Evolutionary conservation across 345 rosid species (phyloP).

Genomic region (Passiflora organensis): DNA sequence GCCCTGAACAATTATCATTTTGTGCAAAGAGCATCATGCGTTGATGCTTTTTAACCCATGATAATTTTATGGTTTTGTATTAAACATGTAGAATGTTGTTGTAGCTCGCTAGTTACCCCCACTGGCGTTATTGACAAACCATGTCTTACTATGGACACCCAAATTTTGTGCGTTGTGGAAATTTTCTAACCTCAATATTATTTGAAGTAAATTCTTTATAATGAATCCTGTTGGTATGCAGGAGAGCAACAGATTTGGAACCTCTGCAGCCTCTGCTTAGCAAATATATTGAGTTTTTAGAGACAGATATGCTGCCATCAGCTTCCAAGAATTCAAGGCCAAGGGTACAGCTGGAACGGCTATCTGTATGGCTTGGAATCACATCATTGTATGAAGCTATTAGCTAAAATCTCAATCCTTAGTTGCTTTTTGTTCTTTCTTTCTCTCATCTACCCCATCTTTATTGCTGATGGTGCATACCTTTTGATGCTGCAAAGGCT

Average conservation of each 20-base stretch:
- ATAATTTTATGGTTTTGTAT: no score
- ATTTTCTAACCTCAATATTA: not conserved
- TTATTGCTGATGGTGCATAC: constrained; percentile 7
- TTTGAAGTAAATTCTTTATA: not conserved
- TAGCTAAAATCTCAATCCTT: constrained; percentile 21
- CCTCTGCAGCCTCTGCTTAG: constrained; percentile 87
- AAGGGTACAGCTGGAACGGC: constrained; percentile 58
- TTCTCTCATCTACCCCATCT: not conserved
- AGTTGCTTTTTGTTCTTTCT: constrained; percentile 4
- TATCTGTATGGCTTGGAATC: constrained; percentile 86
- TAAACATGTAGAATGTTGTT: no score
- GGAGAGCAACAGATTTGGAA: constrained; percentile 84
- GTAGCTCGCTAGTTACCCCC: no score
- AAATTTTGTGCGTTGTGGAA: not conserved
- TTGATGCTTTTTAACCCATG: no score
- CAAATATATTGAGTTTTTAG: constrained; percentile 69
- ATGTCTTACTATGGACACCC: no score
- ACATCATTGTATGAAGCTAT: constrained; percentile 69
- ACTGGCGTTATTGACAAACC: no score
- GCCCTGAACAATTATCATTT: no score
- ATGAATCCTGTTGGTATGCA: constrained; percentile 31
- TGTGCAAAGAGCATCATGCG: no score
- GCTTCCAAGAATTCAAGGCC: constrained; percentile 59
- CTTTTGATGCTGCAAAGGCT: constrained; percentile 53
- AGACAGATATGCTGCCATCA: constrained; percentile 68